These are phyloP conservation scores for Pythium scleroteichum DNA, from an alignment of 352 stramenopile species.

Conservation along the genomic window DNA sequence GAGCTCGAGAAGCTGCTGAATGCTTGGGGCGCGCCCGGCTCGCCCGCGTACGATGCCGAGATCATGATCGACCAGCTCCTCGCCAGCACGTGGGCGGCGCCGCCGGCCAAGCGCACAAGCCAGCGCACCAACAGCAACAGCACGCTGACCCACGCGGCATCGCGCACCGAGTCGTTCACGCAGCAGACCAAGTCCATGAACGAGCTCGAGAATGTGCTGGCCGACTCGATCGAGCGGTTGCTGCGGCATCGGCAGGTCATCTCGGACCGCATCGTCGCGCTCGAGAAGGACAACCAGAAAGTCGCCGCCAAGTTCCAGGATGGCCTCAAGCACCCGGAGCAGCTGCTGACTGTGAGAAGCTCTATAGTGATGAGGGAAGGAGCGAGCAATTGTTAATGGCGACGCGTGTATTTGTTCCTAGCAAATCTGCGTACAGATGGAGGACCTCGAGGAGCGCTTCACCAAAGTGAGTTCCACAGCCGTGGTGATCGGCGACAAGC, in stretches of 20 bases:
- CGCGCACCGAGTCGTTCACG: conserved; percentile 38
- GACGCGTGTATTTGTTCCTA: conserved; percentile 8
- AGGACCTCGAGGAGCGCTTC: conserved; percentile 83
- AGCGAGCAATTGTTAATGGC: background rate
- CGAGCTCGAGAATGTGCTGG: conserved; percentile 61
- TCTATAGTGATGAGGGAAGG: too few relatives aligned
- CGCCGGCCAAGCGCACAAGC: conserved; percentile 23
- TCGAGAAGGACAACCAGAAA: conserved; percentile 69
- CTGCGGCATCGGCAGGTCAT: conserved; percentile 60
- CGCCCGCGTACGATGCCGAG: conserved; percentile 58
- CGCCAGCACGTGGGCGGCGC: conserved; percentile 49
- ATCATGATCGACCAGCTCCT: conserved; percentile 83
- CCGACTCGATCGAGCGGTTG: conserved; percentile 58
- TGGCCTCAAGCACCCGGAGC: conserved; percentile 57
- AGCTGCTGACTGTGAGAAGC: conserved; percentile 46
- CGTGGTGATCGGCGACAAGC: conserved; percentile 68
- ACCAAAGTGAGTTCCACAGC: conserved; percentile 85
- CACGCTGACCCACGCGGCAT: too few relatives aligned
- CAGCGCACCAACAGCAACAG: conserved; percentile 1
- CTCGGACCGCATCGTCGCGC: conserved; percentile 48
- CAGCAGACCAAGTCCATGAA: conserved; percentile 66
- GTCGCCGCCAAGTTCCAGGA: conserved; percentile 62
- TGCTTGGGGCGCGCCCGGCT: conserved; percentile 21
- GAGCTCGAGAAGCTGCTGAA: conserved; percentile 68
- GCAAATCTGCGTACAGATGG: conserved; percentile 78